A percentile compares a stretch with the other conserved stretches of the same genome.
Evolutionary conservation across 306 rosid species (phyloP).

Genomic region (Comarum palustre): DNA sequence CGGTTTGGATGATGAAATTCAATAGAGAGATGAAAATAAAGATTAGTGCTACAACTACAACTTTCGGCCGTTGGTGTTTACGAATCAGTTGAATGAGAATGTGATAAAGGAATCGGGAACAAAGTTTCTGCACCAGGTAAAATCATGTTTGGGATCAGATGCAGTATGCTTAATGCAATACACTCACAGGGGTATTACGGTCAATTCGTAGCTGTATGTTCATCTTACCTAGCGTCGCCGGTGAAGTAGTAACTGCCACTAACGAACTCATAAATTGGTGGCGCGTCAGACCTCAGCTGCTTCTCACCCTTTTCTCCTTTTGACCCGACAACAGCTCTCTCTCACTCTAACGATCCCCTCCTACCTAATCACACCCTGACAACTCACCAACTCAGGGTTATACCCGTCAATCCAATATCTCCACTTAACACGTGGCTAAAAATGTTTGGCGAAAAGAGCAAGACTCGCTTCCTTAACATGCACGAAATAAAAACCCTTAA

Average conservation of each 20-base stretch:
- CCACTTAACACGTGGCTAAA: not conserved
- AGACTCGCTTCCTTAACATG: not conserved
- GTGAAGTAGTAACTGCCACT: not conserved
- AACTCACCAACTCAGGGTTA: not conserved
- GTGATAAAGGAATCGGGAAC: not conserved
- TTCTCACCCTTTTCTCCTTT: not conserved
- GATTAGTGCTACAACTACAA: not conserved
- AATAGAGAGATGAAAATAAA: not conserved
- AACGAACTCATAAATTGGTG: conserved; percentile 10
- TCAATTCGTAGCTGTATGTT: not conserved
- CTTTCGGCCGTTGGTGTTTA: not conserved
- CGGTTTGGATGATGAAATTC: not conserved
- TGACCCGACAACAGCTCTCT: not conserved
- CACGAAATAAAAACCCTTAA: not conserved
- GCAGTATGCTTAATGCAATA: not conserved
- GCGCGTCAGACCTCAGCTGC: not conserved
- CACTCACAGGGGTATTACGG: not conserved
- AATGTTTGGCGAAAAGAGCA: not conserved
- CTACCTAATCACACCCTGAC: not conserved
- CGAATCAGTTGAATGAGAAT: not conserved
- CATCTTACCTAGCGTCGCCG: not conserved
- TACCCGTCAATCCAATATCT: not conserved
- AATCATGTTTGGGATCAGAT: conserved; percentile 1
- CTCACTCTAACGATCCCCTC: not conserved
- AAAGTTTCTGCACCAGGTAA: not conserved